Conservation (phyloP, 306 rosid species). For the Lathyrus oleraceus region DNA sequence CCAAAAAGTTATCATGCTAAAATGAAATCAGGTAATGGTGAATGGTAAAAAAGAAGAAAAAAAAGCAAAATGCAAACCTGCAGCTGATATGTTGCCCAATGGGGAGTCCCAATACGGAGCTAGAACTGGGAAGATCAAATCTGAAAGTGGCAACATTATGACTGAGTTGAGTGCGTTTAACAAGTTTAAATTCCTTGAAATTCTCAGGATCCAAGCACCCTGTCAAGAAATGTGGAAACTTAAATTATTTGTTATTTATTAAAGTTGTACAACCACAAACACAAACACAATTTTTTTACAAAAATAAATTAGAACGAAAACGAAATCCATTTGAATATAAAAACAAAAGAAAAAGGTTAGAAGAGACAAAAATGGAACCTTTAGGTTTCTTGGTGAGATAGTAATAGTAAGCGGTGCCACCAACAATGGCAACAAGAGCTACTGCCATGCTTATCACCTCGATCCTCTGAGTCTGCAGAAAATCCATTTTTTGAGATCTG, state of each 20-base stretch:
- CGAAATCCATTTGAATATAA: neutral
- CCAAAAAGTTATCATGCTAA: neutral
- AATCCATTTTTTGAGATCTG: slow-evolving; percentile 40
- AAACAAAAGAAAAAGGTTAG: neutral
- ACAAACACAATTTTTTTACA: no score
- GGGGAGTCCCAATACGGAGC: slow-evolving; percentile 79
- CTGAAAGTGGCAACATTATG: slow-evolving; percentile 82
- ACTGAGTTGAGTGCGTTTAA: slow-evolving; percentile 68
- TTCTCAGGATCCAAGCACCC: slow-evolving; percentile 72
- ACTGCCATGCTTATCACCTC: slow-evolving; percentile 54
- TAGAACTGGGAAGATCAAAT: slow-evolving; percentile 62
- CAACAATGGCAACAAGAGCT: slow-evolving; percentile 56
- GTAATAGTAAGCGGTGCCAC: slow-evolving; percentile 60
- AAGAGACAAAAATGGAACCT: slow-evolving; percentile 34
- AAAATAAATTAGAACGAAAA: neutral
- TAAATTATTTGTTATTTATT: neutral
- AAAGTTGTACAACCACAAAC: neutral
- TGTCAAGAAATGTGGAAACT: slow-evolving; percentile 29
- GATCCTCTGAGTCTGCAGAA: slow-evolving; percentile 42
- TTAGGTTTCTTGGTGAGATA: slow-evolving; percentile 59
- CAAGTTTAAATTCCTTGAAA: slow-evolving; percentile 71
- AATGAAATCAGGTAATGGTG: neutral
- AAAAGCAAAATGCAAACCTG: slow-evolving; percentile 51
- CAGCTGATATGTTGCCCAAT: slow-evolving; percentile 90
- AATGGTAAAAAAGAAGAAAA: slow-evolving; percentile 22